Percentiles rank a stretch among this genome's conserved stretches.
These are phyloP conservation scores for Gynochthodes officinalis DNA, from an alignment of 257 asterid genomes.

Conservation along the genomic window DNA sequence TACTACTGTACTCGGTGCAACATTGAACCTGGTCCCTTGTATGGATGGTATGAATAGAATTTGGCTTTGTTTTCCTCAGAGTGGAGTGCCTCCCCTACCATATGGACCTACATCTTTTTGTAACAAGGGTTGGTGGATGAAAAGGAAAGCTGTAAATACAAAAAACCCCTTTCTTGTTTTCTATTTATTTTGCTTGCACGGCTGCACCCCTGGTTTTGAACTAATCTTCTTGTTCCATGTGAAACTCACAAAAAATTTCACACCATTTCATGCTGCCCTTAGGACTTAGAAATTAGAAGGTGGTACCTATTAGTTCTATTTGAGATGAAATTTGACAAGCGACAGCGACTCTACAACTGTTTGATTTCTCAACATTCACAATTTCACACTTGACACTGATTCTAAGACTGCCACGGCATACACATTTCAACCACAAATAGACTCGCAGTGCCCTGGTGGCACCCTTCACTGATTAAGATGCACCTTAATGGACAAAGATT, in stretches of 20 bases:
- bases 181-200: too few species aligned
- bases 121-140: neutral
- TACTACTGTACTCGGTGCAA: neutral
- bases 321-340: neutral
- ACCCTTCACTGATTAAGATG: too few species aligned
- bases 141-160: neutral
- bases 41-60: neutral
- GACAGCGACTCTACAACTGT: neutral
- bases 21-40: neutral
- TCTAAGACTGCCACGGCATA: neutral
- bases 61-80: neutral
- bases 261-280: neutral
- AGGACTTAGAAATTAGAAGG: too few species aligned
- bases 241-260: neutral
- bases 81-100: too few species aligned
- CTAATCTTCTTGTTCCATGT: neutral
- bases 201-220: neutral
- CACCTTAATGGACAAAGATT: constrained; percentile 1
- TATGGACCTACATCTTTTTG: neutral
- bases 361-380: neutral
- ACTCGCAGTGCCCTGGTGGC: neutral
- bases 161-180: neutral
- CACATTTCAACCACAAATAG: neutral
- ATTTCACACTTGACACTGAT: neutral
- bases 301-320: too few species aligned